Percentiles rank a stretch among this genome's conserved stretches.
Evolutionary conservation across 768 basidiomycete genomes (phyloP).

Genomic region (Leccinum obscurum): DNA sequence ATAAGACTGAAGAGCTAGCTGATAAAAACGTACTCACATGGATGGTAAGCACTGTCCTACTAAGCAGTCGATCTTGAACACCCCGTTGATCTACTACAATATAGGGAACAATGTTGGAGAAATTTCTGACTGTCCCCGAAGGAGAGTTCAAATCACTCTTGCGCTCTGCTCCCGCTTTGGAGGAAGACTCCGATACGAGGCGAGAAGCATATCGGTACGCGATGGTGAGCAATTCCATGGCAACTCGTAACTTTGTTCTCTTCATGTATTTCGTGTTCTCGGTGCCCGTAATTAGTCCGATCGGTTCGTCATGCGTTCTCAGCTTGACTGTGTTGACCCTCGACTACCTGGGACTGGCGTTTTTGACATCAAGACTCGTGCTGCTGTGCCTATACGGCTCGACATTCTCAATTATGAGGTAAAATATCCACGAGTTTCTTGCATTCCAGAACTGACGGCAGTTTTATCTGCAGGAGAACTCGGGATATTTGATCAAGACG

Average conservation of each 20-base stretch:
- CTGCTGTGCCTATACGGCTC: constrained; percentile 77
- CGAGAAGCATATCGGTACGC: constrained; percentile 86
- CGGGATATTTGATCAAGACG: constrained; percentile 71
- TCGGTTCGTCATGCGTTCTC: constrained; percentile 86
- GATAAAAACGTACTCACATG: constrained; percentile 74
- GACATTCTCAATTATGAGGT: constrained; percentile 85
- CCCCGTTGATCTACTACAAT: background rate
- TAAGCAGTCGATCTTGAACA: background rate
- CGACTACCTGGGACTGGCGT: constrained; percentile 87
- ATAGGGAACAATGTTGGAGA: constrained; percentile 88
- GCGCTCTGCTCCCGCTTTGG: constrained; percentile 34
- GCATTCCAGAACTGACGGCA: background rate
- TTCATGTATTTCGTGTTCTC: background rate
- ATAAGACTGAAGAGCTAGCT: constrained; percentile 39
- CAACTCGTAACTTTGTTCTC: background rate
- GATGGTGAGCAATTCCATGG: constrained; percentile 48
- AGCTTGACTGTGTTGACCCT: constrained; percentile 83
- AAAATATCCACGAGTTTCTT: background rate
- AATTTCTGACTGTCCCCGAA: constrained; percentile 70
- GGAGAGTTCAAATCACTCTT: constrained; percentile 61
- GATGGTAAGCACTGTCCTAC: constrained; percentile 50
- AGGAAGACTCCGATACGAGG: constrained; percentile 36
- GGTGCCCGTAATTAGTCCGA: constrained; percentile 31
- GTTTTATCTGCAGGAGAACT: constrained; percentile 57
- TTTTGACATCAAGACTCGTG: constrained; percentile 96